A percentile compares a stretch with the other conserved stretches of the same genome.
Conservation (phyloP, 257 asterid species). For the Catharanthus roseus region DNA sequence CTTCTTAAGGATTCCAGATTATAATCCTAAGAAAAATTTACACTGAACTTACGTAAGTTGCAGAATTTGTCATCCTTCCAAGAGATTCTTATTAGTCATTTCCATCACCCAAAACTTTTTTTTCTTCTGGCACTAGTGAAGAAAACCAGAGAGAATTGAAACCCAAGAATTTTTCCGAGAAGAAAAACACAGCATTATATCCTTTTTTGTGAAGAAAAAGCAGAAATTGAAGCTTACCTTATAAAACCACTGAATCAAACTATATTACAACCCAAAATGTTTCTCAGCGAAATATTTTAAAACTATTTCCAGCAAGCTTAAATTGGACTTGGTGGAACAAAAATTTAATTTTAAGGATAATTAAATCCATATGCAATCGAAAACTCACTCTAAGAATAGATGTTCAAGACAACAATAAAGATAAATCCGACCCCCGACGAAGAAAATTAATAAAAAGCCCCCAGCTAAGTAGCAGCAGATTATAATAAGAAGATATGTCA, state of each 20-base stretch:
- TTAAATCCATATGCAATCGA: not conserved
- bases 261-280: not conserved
- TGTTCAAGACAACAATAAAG: not conserved
- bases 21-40: not conserved
- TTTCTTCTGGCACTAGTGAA: not conserved
- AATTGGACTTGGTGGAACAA: no score
- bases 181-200: not conserved
- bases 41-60: not conserved
- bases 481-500: not conserved
- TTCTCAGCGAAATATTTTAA: not conserved
- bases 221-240: not conserved
- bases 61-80: not conserved
- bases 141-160: not conserved
- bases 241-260: not conserved
- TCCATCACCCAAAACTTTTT: not conserved
- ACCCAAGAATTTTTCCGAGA: not conserved
- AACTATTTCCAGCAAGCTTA: not conserved
- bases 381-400: not conserved
- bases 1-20: not conserved
- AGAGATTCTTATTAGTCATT: not conserved
- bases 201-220: not conserved
- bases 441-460: not conserved
- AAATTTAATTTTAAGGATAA: not conserved
- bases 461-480: not conserved
- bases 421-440: not conserved